phyloP scores from a whole-genome alignment of 2,329 filamentous ascomycete species.

The Trichoderma sp. region DNA sequence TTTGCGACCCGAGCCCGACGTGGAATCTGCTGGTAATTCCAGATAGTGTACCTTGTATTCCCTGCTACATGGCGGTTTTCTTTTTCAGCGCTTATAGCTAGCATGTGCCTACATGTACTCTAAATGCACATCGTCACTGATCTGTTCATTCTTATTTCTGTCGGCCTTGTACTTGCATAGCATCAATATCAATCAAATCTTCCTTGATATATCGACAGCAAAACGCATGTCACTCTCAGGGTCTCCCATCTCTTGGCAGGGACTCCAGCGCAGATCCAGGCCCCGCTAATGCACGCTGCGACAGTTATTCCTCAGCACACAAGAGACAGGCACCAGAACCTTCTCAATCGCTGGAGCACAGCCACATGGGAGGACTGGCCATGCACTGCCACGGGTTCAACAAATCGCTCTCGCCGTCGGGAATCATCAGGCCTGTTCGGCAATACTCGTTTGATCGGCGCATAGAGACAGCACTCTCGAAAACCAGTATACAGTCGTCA shows the following conservation, averaged over 20 bases:
- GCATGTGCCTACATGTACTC: not conserved
- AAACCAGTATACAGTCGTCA: too few relatives aligned
- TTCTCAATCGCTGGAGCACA: not conserved
- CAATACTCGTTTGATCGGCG: not conserved
- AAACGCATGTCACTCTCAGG: not conserved
- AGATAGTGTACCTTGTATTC: not conserved
- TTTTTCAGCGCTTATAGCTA: not conserved
- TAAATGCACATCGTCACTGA: not conserved
- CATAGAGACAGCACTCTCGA: too few relatives aligned
- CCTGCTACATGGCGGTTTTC: not conserved
- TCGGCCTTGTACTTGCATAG: not conserved
- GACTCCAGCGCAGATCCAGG: not conserved
- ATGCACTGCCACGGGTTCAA: slow-evolving; percentile 18
- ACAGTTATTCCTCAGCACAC: not conserved
- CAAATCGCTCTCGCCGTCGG: not conserved
- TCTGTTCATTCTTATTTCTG: not conserved
- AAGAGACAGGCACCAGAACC: not conserved
- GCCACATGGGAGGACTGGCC: not conserved
- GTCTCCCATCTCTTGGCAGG: not conserved
- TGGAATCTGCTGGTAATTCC: not conserved
- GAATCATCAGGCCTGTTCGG: not conserved
- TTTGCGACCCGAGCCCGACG: not conserved
- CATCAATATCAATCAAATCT: not conserved
- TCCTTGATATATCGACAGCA: not conserved
- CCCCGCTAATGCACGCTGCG: not conserved